Conservation (phyloP, 768 basidiomycete species). For the Chiua virens region DNA sequence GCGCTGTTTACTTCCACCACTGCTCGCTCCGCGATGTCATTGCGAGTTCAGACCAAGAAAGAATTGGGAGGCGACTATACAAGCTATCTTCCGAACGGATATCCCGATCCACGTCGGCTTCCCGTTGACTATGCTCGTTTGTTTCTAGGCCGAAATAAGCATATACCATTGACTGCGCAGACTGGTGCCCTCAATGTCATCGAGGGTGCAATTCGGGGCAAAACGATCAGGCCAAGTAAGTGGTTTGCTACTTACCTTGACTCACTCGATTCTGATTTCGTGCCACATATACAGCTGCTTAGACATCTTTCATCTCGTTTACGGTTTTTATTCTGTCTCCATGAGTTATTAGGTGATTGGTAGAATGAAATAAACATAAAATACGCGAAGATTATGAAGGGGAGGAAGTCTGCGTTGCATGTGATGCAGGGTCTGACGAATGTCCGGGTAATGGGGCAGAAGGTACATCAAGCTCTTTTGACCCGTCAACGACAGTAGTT, state of each 20-base stretch:
- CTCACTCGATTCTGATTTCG: neutral
- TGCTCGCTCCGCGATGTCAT: neutral
- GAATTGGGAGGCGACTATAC: slow-evolving; percentile 55
- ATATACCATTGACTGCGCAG: slow-evolving; percentile 41
- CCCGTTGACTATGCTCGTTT: slow-evolving; percentile 45
- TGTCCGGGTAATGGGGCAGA: slow-evolving; percentile 1
- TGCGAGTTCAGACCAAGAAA: slow-evolving; percentile 28
- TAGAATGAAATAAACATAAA: slow-evolving; percentile 32
- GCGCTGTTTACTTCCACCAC: slow-evolving; percentile 15
- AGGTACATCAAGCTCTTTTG: slow-evolving; percentile 3
- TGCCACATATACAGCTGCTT: slow-evolving; percentile 8
- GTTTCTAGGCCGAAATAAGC: slow-evolving; percentile 42
- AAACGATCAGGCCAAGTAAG: slow-evolving; percentile 12
- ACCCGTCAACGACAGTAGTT: slow-evolving; percentile 2
- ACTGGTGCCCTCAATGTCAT: slow-evolving; percentile 42
- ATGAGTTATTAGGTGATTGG: slow-evolving; percentile 1
- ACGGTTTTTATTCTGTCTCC: neutral
- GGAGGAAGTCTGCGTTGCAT: slow-evolving; percentile 3
- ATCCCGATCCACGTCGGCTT: slow-evolving; percentile 30
- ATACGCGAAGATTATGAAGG: slow-evolving; percentile 19
- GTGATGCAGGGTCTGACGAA: slow-evolving; percentile 12
- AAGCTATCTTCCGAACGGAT: slow-evolving; percentile 37
- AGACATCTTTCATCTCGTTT: slow-evolving; percentile 1
- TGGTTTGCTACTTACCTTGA: neutral
- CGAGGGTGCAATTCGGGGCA: slow-evolving; percentile 12